Evolutionary conservation across 1,284 basidiomycete species (phyloP), one percentile per base, ranked within the genome.

Genomic region (Lentinula novae-zelandiae): DNA sequence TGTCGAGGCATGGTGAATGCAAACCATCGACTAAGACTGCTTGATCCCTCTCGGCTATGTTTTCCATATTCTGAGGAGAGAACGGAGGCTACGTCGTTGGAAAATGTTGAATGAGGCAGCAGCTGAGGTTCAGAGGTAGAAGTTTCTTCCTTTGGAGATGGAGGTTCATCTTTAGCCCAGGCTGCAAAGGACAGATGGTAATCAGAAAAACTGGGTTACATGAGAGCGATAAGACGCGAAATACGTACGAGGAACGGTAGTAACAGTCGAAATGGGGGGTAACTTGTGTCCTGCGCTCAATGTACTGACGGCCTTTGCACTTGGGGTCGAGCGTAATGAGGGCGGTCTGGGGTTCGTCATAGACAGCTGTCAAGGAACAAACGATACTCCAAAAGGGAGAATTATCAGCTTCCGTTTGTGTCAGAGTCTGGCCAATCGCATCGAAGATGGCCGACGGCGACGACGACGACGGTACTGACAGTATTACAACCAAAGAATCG

Each of bases 131-230:
- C 13, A 58, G 70, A 69, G 22, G 20, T 22, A 27, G 72, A 68
- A 10, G 73, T 69, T 38, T 76, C 74, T 57, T 85, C 84, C 22
- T 75, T 81, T 5, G 89, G 89, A 0, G 89, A 90, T 7, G 89
- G 87, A 2, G 90, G 89, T 67, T 92, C 90, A 70, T 92, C 87
- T 66, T 82, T 80, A 8, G 90, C 90, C 90, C 90, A 92, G 60
- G 90, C 90, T 92, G 64, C 1, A 33, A 33, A 51, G 7, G 66
- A 42, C 58, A 62, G 17, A 58, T 48, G 55, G 60, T 60, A 42
- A 66, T 63, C 62, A 62, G 61, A 62, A 63, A 65, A 59, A n/a
- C 61, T 55, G 58, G 48, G 59, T 27, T 27, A 27, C 27, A 27
- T 27, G 27, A 27, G 27, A 27, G 27, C 3, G 2, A 52, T 50